phyloP scores from a whole-genome alignment of 805 yeast species.

The Wilhelminamyces savonicus region DNA sequence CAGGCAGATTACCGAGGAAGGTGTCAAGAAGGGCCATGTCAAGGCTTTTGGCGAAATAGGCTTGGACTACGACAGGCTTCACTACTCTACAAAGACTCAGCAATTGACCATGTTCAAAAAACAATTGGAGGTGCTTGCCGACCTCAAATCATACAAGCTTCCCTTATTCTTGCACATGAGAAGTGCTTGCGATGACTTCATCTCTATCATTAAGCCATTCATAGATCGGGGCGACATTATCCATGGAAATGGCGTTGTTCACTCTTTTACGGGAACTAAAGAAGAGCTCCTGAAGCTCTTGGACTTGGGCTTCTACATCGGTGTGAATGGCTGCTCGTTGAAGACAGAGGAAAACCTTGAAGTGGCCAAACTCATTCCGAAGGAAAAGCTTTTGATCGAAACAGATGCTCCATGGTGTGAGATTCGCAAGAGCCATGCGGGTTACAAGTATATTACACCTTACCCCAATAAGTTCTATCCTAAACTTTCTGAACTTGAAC shows the following conservation, averaged over 20 bases:
- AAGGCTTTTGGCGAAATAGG: constrained; percentile 95
- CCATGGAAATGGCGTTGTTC: constrained; percentile 73
- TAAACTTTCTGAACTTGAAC: constrained; percentile 4
- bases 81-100: constrained; percentile 60
- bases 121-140: constrained; percentile 61
- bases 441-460: constrained; percentile 49
- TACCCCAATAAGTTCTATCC: constrained; percentile 59
- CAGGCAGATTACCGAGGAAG: constrained; percentile 41
- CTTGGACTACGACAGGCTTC: constrained; percentile 84
- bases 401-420: constrained; percentile 99
- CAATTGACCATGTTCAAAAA: constrained; percentile 63
- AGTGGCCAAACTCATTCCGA: constrained; percentile 64
- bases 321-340: constrained; percentile 91
- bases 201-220: constrained; percentile 57
- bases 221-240: constrained; percentile 35
- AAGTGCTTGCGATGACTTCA: constrained; percentile 75
- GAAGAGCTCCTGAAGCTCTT: constrained; percentile 58
- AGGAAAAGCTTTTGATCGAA: constrained; percentile 68
- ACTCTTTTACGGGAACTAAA: constrained; percentile 83
- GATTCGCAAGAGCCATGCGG: constrained; percentile 74
- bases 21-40: constrained; percentile 46
- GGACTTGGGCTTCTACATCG: constrained; percentile 58
- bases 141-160: constrained; percentile 38
- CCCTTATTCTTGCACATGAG: constrained; percentile 93
- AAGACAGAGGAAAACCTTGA: constrained; percentile 67